Base-by-base conservation (phyloP, 371 early-diverging fungal genomes). In the Mortierella polycephala region DNA sequence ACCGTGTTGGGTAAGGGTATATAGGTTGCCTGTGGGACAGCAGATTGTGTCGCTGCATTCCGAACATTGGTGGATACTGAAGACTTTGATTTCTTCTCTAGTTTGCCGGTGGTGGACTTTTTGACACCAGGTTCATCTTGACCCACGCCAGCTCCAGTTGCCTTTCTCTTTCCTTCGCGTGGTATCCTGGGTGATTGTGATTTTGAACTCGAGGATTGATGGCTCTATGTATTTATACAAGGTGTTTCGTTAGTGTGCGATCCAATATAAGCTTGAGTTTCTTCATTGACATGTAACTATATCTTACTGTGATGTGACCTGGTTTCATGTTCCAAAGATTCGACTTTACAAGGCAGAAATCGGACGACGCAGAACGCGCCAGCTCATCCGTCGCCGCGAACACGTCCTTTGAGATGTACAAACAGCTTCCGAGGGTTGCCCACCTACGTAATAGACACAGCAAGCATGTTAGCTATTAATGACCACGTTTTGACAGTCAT, bases 261-360 rank as follows among this genome's bases (percentile, higher is more conserved):
- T 30, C 30, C 30, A 30, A 30, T 30, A 30, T 2, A 14, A n/a
- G 39, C 14, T 12, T 23, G n/a, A 51, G 16, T 14, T n/a, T 20
- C 21, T 7, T 30, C 30, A 30, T 30, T 30, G 30, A 30, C 30
- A 30, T 30, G 30, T 30, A 30, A 18, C 7, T 30, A 20, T 23
- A 14, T 40, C 52, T 42, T 76, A 87, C 87, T 66, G 84, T 79
- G 41, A 81, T 74, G 20, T 67, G 80, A 4, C 81, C 84, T 0
- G 91, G 90, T 45, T 88, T 81, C 37, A 91, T 82, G 67, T 91
- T 85, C 91, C 91, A 91, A 23, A 91, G 73, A 69, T 87, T 88
- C 18, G 89, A 72, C 69, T 90, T 89, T 5, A 81, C 82, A 9
- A 91, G 62, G 52, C 87, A 84, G 70, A 91, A 91, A 71, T 90